Percentiles rank a stretch among this genome's conserved stretches.
Conservation (phyloP, 129 eudicot genomes). For the Flaveria linearis region DNA sequence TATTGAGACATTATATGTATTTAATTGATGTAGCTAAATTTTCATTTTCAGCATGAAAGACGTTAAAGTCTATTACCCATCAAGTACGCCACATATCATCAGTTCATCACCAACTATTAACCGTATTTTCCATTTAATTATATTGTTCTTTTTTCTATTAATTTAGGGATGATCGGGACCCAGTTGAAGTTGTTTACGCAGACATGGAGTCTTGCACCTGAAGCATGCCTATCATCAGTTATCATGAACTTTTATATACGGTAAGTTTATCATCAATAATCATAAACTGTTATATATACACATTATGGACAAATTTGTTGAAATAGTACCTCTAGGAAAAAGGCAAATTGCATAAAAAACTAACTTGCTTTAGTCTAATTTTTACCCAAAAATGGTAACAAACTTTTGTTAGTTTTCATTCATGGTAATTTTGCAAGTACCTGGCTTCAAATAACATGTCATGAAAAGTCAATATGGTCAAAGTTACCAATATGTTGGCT, state of each 20-base stretch:
- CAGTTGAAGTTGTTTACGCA: conserved; percentile 57
- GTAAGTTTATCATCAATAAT: conserved; percentile 37
- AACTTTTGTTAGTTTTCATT: neutral
- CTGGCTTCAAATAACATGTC: neutral
- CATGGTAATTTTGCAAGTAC: neutral
- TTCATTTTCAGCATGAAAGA: too few species aligned
- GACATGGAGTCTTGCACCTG: conserved; percentile 74
- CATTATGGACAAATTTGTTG: conserved; percentile 9
- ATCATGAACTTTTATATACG: conserved; percentile 84
- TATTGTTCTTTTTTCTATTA: neutral
- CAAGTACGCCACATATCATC: too few species aligned
- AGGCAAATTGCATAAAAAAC: neutral
- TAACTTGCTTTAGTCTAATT: neutral
- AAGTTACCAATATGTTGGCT: neutral
- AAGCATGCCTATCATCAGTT: conserved; percentile 70
- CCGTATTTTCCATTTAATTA: too few species aligned
- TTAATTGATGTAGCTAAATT: too few species aligned
- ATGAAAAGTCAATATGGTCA: neutral
- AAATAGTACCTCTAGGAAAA: conserved; percentile 6
- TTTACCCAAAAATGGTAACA: neutral
- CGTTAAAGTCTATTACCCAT: too few species aligned
- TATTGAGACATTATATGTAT: too few species aligned
- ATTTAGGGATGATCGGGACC: conserved; percentile 63
- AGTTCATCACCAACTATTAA: too few species aligned
- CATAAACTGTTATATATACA: neutral